Evolutionary conservation across 495 filamentous ascomycete genomes (phyloP).

Genomic region (Penicillium pulvis): DNA sequence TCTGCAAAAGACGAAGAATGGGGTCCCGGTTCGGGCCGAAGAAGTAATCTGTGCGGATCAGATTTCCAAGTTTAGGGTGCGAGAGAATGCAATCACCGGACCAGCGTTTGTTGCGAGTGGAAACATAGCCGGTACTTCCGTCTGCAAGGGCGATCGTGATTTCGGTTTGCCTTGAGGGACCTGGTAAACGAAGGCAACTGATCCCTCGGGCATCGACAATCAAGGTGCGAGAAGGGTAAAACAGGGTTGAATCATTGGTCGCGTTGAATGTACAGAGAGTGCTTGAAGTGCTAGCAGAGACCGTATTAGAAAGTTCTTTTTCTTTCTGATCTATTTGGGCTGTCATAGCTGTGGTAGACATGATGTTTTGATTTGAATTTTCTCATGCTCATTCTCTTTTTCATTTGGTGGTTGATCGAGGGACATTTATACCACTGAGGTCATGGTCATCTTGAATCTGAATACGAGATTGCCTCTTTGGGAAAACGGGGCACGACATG

Average conservation of each 20-base stretch:
- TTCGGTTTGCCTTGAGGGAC: constrained; percentile 40
- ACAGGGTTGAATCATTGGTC: neutral
- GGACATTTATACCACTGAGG: constrained; percentile 2
- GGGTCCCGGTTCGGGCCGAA: constrained; percentile 49
- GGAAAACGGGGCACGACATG: constrained; percentile 1
- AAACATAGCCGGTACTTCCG: constrained; percentile 40
- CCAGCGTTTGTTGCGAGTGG: constrained; percentile 39
- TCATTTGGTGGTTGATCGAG: neutral
- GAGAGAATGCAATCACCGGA: constrained; percentile 45
- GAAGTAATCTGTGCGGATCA: constrained; percentile 50
- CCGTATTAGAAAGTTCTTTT: neutral
- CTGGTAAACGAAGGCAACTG: constrained; percentile 42
- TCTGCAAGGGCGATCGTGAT: constrained; percentile 47
- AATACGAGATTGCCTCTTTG: constrained; percentile 31
- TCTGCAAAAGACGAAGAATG: constrained; percentile 27
- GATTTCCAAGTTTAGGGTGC: constrained; percentile 21
- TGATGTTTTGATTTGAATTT: neutral
- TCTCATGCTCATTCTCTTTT: neutral
- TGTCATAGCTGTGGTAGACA: constrained; percentile 9
- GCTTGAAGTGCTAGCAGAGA: constrained; percentile 7
- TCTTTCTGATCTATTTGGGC: constrained; percentile 13
- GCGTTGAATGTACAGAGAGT: constrained; percentile 7
- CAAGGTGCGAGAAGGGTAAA: constrained; percentile 29
- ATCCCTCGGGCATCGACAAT: constrained; percentile 51
- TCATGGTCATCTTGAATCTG: constrained; percentile 7